phyloP scores from a whole-genome alignment of 2,329 filamentous ascomycete species.

The Tolypocladium pustulatum region DNA sequence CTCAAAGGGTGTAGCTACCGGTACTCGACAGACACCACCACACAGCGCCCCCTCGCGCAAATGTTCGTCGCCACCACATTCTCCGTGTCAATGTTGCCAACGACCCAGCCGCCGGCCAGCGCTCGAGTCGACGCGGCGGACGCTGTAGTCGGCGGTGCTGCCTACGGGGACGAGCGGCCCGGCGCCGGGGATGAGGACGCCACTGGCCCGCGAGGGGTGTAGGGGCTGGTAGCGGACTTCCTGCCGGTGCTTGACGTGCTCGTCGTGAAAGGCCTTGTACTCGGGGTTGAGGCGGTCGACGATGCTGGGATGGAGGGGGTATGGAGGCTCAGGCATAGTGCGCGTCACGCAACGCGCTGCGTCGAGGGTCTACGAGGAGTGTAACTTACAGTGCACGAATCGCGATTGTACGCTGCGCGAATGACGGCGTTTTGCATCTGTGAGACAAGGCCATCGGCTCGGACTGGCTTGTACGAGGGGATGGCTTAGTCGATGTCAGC shows the following conservation, averaged over 20 bases:
- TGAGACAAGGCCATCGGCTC: too few species aligned
- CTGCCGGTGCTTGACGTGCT: slow-evolving; percentile 23
- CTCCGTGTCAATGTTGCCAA: slow-evolving; percentile 38
- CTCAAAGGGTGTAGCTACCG: neutral
- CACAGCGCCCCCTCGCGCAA: slow-evolving; percentile 14
- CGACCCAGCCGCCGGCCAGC: slow-evolving; percentile 37
- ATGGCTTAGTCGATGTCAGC: too few species aligned
- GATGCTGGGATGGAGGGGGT: slow-evolving; percentile 32
- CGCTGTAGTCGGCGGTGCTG: slow-evolving; percentile 24
- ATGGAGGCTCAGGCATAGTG: slow-evolving; percentile 8
- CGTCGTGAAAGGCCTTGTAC: slow-evolving; percentile 33
- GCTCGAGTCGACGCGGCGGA: slow-evolving; percentile 25
- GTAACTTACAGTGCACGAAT: too few species aligned
- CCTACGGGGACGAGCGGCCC: slow-evolving; percentile 31
- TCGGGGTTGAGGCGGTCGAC: slow-evolving; percentile 31
- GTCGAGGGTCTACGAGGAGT: too few species aligned
- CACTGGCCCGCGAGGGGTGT: slow-evolving; percentile 24
- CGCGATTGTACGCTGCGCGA: neutral
- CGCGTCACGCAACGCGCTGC: neutral
- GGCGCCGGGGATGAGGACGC: slow-evolving; percentile 31
- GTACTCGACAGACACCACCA: slow-evolving; percentile 3
- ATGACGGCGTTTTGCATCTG: too few species aligned
- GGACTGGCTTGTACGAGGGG: too few species aligned
- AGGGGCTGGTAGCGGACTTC: too few species aligned
- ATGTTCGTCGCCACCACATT: slow-evolving; percentile 36